Evolutionary conservation across 768 basidiomycete species (phyloP).

Genomic region (Mycena indigotica): DNA sequence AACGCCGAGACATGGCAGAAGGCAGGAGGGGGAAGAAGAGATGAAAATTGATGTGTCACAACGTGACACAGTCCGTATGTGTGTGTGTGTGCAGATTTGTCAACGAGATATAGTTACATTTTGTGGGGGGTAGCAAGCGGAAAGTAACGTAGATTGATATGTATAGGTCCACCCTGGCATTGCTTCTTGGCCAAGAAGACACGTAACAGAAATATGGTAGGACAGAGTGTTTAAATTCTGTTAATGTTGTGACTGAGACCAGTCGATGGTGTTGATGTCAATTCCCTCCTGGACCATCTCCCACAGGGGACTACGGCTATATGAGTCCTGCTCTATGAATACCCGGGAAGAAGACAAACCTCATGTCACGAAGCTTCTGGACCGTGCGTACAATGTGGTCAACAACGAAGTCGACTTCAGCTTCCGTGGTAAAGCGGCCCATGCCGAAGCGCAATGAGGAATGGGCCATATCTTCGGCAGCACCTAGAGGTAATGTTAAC

Average conservation of each 20-base stretch:
- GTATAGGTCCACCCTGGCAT: conserved; percentile 3
- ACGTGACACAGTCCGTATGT: conserved; percentile 22
- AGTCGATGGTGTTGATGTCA: conserved; percentile 92
- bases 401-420: conserved; percentile 93
- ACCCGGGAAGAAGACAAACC: conserved; percentile 43
- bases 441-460: conserved; percentile 97
- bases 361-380: conserved; percentile 89
- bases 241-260: conserved; percentile 82
- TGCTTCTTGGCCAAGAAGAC: neutral
- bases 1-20: conserved; percentile 69
- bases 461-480: conserved; percentile 99
- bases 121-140: conserved; percentile 21
- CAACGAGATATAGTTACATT: conserved; percentile 14
- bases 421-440: conserved; percentile 96
- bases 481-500: conserved; percentile 50
- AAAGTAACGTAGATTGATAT: neutral
- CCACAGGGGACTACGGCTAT: conserved; percentile 98
- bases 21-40: conserved; percentile 41
- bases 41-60: conserved; percentile 26
- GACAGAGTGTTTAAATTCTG: no score
- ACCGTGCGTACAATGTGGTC: conserved; percentile 88
- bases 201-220: conserved; percentile 10
- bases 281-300: conserved; percentile 99
- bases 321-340: neutral
- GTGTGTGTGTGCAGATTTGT: conserved; percentile 46